Conservation (phyloP, 305 asterid species). For the Salvia sclarea region DNA sequence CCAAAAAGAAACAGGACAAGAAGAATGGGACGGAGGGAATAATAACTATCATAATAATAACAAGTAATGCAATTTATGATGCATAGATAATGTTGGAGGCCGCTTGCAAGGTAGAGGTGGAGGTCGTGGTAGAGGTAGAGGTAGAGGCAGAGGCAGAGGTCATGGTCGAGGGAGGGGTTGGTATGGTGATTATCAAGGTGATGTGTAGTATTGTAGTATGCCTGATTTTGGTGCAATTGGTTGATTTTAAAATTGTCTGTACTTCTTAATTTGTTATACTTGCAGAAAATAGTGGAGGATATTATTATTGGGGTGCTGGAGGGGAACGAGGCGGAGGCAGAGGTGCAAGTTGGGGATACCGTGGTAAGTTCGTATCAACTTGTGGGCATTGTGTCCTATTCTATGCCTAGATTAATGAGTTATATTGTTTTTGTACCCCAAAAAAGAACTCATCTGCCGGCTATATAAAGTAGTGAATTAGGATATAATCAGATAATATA, state of each 20-base stretch:
- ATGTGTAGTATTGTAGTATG: neutral
- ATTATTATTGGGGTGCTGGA: conserved; percentile 31
- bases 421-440: neutral
- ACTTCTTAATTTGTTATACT: conserved; percentile 10
- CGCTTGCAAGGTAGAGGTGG: conserved; percentile 31
- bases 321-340: conserved; percentile 44
- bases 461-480: neutral
- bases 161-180: conserved; percentile 41
- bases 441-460: neutral
- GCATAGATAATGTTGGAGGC: conserved; percentile 24
- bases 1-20: too few relatives aligned
- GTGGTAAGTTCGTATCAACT: conserved; percentile 34
- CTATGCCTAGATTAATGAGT: neutral
- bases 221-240: neutral
- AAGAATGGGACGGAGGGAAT: too few relatives aligned
- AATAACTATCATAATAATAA: neutral
- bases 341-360: conserved; percentile 54
- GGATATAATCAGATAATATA: neutral
- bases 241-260: neutral
- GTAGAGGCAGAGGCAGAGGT: conserved; percentile 41
- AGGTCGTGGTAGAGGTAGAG: conserved; percentile 31
- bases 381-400: neutral
- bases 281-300: conserved; percentile 45
- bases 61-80: conserved; percentile 14
- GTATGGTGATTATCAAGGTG: conserved; percentile 55